Evolutionary conservation across 83 land plant genomes (phyloP).

Genomic region (Picea abies): DNA sequence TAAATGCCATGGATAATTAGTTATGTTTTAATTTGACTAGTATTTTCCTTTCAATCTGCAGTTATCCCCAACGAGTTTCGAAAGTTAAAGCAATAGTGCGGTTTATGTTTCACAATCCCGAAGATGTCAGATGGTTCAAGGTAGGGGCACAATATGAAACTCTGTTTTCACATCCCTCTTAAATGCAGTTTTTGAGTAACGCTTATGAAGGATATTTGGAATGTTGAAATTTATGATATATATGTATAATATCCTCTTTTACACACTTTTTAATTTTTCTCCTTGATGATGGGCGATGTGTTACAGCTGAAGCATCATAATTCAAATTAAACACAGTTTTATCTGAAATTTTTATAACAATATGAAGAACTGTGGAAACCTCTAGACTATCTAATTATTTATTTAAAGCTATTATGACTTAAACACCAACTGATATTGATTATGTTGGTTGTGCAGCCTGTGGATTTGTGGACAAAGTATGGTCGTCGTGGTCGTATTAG

Average conservation of each 20-base stretch:
- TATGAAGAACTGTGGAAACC: background rate
- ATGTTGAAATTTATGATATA: background rate
- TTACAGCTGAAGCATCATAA: too few species aligned
- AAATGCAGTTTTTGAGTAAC: background rate
- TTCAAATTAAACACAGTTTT: too few species aligned
- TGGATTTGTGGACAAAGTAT: constrained; percentile 89
- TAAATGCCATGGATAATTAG: background rate
- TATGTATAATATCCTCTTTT: background rate
- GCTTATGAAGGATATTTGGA: too few species aligned
- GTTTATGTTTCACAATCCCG: constrained; percentile 96
- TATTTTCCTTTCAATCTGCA: constrained; percentile 27
- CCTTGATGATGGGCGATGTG: too few species aligned
- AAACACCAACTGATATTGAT: background rate
- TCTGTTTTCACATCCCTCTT: background rate
- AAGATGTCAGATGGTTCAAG: constrained; percentile 97
- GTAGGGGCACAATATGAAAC: constrained; percentile 30
- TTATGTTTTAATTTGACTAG: background rate
- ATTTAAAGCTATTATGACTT: background rate
- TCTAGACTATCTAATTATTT: background rate
- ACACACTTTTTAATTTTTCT: too few species aligned
- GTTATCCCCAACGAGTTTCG: constrained; percentile 87
- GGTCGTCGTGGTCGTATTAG: constrained; percentile 93
- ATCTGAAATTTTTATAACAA: too few species aligned
- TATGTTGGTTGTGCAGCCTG: constrained; percentile 57
- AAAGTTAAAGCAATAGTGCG: constrained; percentile 81